Conservation (phyloP, 331 rosid genomes). For the Spiraea crenata region DNA sequence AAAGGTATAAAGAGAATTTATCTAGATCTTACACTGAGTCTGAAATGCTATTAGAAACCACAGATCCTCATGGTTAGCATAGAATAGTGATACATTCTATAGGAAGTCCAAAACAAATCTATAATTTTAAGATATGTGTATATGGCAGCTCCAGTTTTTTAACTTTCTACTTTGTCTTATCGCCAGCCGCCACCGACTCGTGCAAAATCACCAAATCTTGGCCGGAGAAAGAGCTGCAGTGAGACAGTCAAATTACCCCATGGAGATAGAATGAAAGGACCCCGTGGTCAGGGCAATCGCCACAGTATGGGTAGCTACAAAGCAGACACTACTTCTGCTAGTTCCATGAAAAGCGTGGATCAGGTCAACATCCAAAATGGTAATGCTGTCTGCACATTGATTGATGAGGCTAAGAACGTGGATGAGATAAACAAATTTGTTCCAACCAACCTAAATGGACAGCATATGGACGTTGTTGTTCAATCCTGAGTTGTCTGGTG, state of each 20-base stretch:
- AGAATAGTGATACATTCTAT: conserved; percentile 3
- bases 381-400: conserved; percentile 29
- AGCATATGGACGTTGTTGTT: conserved; percentile 42
- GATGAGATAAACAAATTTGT: conserved; percentile 33
- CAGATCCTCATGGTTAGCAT: conserved; percentile 22
- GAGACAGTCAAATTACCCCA: conserved; percentile 38
- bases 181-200: conserved; percentile 89
- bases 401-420: conserved; percentile 31
- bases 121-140: conserved; percentile 15
- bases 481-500: conserved; percentile 43
- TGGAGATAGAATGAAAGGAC: conserved; percentile 42
- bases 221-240: conserved; percentile 69
- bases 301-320: conserved; percentile 30
- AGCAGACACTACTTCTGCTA: conserved; percentile 23
- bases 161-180: conserved; percentile 26
- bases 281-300: conserved; percentile 37
- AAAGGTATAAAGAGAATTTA: conserved; percentile 50
- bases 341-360: conserved; percentile 23
- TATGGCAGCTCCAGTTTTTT: conserved; percentile 27
- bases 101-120: conserved; percentile 12
- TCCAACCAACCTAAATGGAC: conserved; percentile 38
- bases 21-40: conserved; percentile 29
- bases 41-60: conserved; percentile 6
- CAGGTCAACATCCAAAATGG: conserved; percentile 34
- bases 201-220: conserved; percentile 94